Base-by-base conservation (phyloP, 306 rosid species). In the Urtica urens region DNA sequence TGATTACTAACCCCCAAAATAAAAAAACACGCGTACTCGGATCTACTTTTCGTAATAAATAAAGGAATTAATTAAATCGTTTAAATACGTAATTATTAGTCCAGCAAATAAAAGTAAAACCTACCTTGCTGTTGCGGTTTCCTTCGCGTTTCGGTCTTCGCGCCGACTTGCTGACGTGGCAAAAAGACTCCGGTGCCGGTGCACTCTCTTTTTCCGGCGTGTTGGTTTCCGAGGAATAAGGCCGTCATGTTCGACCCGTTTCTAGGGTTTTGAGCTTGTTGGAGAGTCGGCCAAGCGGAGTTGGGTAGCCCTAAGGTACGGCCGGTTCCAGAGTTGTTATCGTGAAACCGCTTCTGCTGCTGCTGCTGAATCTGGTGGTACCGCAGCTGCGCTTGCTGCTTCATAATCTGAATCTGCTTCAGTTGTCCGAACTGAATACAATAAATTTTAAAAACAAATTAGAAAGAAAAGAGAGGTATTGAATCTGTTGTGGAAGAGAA, bases 121-220 rank as follows among this genome's bases (percentile, higher is more conserved):
- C 7, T 15, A 79, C 97, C 93, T 67, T 61, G 59, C n/a, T n/a
- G n/a, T n/a, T n/a, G n/a, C n/a, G n/a, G n/a, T 41, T 76, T 84
- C 42, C 49, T 67, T 0, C 78, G 51, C 0, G 69, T 3, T 24
- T 74, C 75, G 1, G 63, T 18, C 1, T 28, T 4, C 10, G 59
- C 47, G 34, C 15, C 12, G 5, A 66, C 71, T 13, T 49, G 57
- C 43, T 48, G 66, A 20, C 90, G 81, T 26, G 97, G 97, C 46
- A 88, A 52, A 46, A 88, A 88, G 6, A 88, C 97, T 0, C 97
- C 97, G 1, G 97, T 88, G 11, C 97, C 97, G 1, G 72, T 42
- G 22, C 84, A 66, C 30, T 68, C 90, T 48, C 65, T 74, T 47
- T 64, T 68, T 0, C 39, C 74, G 2, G 13, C 35, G 1, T 5